Percentiles rank a stretch among this genome's conserved stretches.
Evolutionary conservation across 768 basidiomycete genomes (phyloP).

Genomic region (Boletus vinaceobasis): DNA sequence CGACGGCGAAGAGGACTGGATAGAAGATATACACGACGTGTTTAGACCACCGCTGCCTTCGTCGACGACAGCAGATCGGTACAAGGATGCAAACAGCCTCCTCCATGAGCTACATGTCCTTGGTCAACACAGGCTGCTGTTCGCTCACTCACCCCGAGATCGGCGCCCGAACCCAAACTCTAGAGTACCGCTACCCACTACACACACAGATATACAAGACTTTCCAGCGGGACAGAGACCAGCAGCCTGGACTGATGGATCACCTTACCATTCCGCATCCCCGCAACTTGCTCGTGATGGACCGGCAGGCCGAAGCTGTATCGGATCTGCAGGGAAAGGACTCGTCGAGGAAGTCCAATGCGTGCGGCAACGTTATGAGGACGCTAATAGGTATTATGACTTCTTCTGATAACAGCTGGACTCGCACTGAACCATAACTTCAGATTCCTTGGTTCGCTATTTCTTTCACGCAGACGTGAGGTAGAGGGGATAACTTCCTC

Average conservation of each 20-base stretch:
- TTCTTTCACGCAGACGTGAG: constrained; percentile 55
- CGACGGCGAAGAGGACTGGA: constrained; percentile 34
- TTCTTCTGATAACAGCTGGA: not conserved
- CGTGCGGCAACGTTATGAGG: constrained; percentile 61
- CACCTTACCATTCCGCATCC: constrained; percentile 1
- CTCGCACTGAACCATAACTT: constrained; percentile 5
- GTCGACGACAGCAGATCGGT: constrained; percentile 33
- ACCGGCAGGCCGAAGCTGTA: not conserved
- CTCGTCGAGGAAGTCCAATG: constrained; percentile 39
- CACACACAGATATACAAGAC: not conserved
- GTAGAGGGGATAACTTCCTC: constrained; percentile 13
- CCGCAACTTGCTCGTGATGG: not conserved
- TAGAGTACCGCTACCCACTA: not conserved
- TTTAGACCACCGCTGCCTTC: constrained; percentile 18
- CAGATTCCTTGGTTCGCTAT: constrained; percentile 62
- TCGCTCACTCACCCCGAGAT: constrained; percentile 19
- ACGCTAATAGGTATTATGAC: constrained; percentile 55
- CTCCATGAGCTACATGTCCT: constrained; percentile 70
- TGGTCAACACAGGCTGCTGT: constrained; percentile 60
- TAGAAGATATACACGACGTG: constrained; percentile 34
- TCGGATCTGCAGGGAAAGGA: constrained; percentile 10
- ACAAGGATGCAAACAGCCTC: constrained; percentile 59
- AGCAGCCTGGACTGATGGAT: not conserved
- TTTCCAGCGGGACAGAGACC: not conserved
- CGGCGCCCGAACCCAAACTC: not conserved